These are phyloP conservation scores for Erythrobasidium yunnanense DNA, from an alignment of 768 basidiomycete genomes.

Conservation along the genomic window DNA sequence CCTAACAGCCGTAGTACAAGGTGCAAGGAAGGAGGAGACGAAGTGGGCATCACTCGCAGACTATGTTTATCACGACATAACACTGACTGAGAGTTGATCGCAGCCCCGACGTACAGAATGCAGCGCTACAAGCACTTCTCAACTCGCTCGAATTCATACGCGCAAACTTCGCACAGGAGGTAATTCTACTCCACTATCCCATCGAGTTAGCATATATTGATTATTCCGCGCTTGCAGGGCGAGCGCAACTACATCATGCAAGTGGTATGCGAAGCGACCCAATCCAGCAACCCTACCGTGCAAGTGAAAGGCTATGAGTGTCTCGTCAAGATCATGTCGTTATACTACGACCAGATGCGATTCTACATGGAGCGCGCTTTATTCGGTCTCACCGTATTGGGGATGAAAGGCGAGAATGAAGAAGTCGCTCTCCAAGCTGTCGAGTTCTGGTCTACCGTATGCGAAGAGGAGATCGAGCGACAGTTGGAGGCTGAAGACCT, in stretches of 20 bases:
- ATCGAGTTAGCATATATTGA: background rate
- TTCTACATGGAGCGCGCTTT: constrained; percentile 99
- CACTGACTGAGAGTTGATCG: background rate
- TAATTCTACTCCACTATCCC: constrained; percentile 39
- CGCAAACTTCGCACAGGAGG: constrained; percentile 96
- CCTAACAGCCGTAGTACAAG: constrained; percentile 93
- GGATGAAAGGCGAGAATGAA: constrained; percentile 90
- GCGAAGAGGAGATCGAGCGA: constrained; percentile 90
- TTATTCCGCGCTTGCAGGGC: constrained; percentile 51
- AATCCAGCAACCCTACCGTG: constrained; percentile 63
- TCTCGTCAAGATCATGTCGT: constrained; percentile 87
- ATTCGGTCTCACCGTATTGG: constrained; percentile 94
- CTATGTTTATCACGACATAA: no score
- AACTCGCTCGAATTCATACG: constrained; percentile 96
- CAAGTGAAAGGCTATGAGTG: constrained; percentile 96
- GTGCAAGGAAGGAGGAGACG: constrained; percentile 88
- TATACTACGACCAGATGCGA: constrained; percentile 98
- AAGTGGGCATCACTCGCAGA: no score
- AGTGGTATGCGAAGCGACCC: constrained; percentile 96
- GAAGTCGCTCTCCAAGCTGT: constrained; percentile 88
- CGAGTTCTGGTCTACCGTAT: constrained; percentile 99
- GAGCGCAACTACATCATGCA: constrained; percentile 99
- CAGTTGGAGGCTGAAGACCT: constrained; percentile 73
- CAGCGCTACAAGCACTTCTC: constrained; percentile 81
- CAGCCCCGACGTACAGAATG: constrained; percentile 72